phyloP scores from a whole-genome alignment of 352 stramenopile species.

The Aphanomyces invadans region DNA sequence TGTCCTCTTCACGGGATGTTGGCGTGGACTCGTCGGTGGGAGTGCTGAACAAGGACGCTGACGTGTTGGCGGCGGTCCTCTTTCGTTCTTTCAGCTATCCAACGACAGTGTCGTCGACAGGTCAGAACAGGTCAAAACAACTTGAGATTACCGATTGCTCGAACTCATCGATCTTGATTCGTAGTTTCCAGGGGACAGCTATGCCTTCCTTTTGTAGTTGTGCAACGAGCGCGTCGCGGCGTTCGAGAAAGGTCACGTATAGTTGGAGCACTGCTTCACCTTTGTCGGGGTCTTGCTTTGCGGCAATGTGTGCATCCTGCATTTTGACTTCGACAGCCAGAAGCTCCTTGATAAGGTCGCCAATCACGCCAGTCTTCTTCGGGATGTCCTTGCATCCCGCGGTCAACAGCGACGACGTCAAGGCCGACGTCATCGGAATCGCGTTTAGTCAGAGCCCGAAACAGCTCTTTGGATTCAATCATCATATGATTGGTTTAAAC shows the following conservation, averaged over 20 bases:
- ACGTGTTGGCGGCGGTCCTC: not conserved
- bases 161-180: slow-evolving; percentile 71
- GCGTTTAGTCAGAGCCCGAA: too few species aligned
- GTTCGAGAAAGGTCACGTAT: slow-evolving; percentile 47
- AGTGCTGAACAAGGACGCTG: not conserved
- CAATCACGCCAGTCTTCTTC: slow-evolving; percentile 10
- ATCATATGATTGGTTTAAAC: too few species aligned
- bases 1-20: not conserved
- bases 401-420: slow-evolving; percentile 15
- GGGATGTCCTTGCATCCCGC: slow-evolving; percentile 12
- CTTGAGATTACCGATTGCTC: slow-evolving; percentile 73
- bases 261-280: slow-evolving; percentile 52
- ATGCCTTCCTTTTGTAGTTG: slow-evolving; percentile 38
- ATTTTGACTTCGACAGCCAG: slow-evolving; percentile 40
- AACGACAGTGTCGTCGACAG: not conserved
- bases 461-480: too few species aligned
- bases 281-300: slow-evolving; percentile 54
- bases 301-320: slow-evolving; percentile 42
- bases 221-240: slow-evolving; percentile 41
- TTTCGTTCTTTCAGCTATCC: slow-evolving; percentile 21
- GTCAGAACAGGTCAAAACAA: too few species aligned
- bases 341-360: slow-evolving; percentile 11
- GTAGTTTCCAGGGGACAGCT: slow-evolving; percentile 54
- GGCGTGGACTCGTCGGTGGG: not conserved
- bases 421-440: slow-evolving; percentile 9